Base-by-base conservation (phyloP, 2,329 filamentous ascomycete genomes). In the Daldinia sp. region DNA sequence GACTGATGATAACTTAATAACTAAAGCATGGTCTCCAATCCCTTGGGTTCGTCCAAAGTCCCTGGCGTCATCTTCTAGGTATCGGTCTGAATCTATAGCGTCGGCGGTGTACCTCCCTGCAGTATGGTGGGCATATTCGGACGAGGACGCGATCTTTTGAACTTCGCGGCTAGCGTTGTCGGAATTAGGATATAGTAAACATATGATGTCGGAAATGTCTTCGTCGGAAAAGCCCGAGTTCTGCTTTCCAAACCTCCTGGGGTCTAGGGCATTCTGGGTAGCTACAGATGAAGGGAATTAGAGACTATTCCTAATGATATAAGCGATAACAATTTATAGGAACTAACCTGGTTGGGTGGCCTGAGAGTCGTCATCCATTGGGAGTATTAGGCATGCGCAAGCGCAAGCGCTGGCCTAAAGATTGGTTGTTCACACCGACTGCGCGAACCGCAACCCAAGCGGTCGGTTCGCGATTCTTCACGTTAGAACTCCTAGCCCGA, bases 131-230 rank as follows among this genome's bases (percentile, higher is more conserved):
- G 79, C 81, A 64, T 79, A 77, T 61, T 83, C 78, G 45, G 71
- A 54, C 21, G 65, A 68, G 15, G 72, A 64, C 59, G 82, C 83
- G 29, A 87, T 79, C 3, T 78, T 76, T 63, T 77, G 75, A n/a
- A 94, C 87, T 70, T 94, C 91, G 66, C 82, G 81, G 66, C 90
- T 88, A 17, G 94, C 92, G 19, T 86, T 85, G 35, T 87, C 82
- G 2, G 93, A 92, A 68, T 87, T 87, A 9, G 94, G 94, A 70
- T 96, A 89, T 25, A 98, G 84, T 59, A 97, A 88, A 78, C 93
- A 96, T 68, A 97, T 87, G 70, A 97, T 92, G 77, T 97, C 94
- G 64, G 92, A 87, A 50, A 95, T 86, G 75, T 97, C 94, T 68
- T 91, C 86, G 69, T 94, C 90, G 54, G 86, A 90, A 64, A 97